phyloP scores from a whole-genome alignment of 345 rosid species.

The Brassica rapa region DNA sequence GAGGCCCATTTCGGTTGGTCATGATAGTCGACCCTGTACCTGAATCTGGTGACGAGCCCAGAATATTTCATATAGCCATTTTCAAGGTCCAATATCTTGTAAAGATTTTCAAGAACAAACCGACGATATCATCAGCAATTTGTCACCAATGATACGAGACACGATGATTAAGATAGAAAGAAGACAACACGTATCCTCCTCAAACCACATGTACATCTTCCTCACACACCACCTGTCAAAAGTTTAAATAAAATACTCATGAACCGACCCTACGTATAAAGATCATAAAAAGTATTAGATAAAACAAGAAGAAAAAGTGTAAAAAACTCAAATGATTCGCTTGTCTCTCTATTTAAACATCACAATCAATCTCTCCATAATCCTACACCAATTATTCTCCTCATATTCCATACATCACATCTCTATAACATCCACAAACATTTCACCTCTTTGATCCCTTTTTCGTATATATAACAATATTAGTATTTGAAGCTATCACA shows the following conservation, averaged over 20 bases:
- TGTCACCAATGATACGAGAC: conserved; percentile 5
- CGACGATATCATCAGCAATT: neutral
- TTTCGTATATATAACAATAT: neutral
- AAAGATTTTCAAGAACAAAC: neutral
- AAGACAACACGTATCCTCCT: conserved; percentile 25
- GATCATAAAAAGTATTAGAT: neutral
- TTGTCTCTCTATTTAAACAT: conserved; percentile 34
- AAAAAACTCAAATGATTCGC: conserved; percentile 25
- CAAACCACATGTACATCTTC: conserved; percentile 10
- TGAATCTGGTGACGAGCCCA: neutral
- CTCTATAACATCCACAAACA: conserved; percentile 26
- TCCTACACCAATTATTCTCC: conserved; percentile 18
- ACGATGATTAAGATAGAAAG: neutral
- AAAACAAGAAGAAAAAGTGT: neutral
- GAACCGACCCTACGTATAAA: conserved; percentile 22
- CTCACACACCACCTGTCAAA: neutral
- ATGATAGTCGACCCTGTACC: neutral
- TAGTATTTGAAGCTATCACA: neutral
- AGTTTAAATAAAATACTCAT: neutral
- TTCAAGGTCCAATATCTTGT: neutral
- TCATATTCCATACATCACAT: conserved; percentile 26
- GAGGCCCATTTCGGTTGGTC: conserved; percentile 4
- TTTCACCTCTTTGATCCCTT: conserved; percentile 2
- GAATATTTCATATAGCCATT: neutral
- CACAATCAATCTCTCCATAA: conserved; percentile 12